phyloP scores from a whole-genome alignment of 2,329 filamentous ascomycete genomes.

The Hypoxylon sp. region DNA sequence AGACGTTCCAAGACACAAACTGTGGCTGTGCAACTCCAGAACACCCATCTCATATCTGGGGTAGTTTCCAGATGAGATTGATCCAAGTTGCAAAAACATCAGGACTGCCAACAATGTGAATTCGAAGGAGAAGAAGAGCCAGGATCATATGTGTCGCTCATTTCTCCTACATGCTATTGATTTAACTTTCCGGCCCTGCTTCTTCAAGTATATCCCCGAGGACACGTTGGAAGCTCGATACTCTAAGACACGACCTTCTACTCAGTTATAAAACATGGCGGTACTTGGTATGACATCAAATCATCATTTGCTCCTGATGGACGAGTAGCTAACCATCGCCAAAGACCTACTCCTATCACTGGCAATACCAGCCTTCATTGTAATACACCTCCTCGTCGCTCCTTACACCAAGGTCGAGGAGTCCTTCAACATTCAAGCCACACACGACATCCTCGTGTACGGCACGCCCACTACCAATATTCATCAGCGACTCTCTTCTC shows the following conservation, averaged over 20 bases:
- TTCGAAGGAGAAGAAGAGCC: not conserved
- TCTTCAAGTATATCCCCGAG: not conserved
- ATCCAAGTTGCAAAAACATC: not conserved
- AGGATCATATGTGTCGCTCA: not conserved
- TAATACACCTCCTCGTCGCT: conserved; percentile 74
- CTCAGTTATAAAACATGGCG: conserved; percentile 34
- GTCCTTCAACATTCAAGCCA: conserved; percentile 95
- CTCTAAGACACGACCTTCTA: not conserved
- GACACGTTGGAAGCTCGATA: not conserved
- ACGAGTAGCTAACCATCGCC: conserved; percentile 6
- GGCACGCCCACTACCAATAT: conserved; percentile 71
- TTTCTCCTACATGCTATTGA: not conserved
- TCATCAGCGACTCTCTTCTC: conserved; percentile 60
- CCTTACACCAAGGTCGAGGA: conserved; percentile 99
- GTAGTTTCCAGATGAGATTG: not conserved
- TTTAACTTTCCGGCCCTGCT: not conserved
- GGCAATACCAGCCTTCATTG: conserved; percentile 68
- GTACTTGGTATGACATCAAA: conserved; percentile 35
- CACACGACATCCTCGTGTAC: conserved; percentile 86
- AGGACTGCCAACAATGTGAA: not conserved
- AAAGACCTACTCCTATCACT: conserved; percentile 60
- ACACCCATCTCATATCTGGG: not conserved
- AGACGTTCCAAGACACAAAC: no score
- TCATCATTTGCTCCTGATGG: not conserved
- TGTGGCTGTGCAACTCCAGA: conserved; percentile 19